Percentiles rank a stretch among this genome's conserved stretches.
These are phyloP conservation scores for Avena atlantica DNA, from an alignment of 176 grass and related monocot species.

Conservation along the genomic window DNA sequence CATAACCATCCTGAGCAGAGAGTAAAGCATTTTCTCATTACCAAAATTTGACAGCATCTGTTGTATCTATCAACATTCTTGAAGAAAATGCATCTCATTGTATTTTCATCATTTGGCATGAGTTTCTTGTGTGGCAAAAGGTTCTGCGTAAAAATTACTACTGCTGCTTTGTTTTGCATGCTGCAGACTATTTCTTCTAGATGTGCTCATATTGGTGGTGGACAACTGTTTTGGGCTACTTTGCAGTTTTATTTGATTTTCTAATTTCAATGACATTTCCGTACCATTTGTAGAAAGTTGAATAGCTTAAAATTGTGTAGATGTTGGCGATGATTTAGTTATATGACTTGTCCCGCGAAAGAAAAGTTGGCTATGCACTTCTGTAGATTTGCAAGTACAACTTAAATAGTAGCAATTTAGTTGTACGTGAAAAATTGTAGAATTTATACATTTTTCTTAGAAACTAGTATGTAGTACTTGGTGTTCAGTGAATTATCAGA, in stretches of 20 bases:
- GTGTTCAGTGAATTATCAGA: background rate
- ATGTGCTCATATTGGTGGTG: conserved; percentile 1
- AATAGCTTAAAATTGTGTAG: background rate
- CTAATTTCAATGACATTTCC: background rate
- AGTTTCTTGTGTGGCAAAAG: too few species aligned
- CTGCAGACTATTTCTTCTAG: background rate
- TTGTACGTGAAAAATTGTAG: background rate
- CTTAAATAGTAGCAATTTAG: conserved; percentile 10
- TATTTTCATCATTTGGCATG: background rate
- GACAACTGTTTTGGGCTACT: background rate
- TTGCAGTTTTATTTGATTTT: background rate
- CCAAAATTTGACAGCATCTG: background rate
- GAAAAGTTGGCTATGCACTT: background rate
- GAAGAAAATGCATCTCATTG: background rate
- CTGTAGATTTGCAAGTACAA: background rate
- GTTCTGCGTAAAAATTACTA: background rate
- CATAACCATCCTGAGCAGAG: background rate
- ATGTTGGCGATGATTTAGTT: background rate
- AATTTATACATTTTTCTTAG: background rate
- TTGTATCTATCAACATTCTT: background rate
- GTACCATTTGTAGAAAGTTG: background rate
- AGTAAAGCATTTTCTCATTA: background rate
- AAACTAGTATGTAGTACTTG: background rate
- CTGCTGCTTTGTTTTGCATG: background rate
- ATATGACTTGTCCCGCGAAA: background rate